These are phyloP conservation scores for Mrakia frigida DNA, from an alignment of 768 basidiomycete genomes.

Conservation along the genomic window DNA sequence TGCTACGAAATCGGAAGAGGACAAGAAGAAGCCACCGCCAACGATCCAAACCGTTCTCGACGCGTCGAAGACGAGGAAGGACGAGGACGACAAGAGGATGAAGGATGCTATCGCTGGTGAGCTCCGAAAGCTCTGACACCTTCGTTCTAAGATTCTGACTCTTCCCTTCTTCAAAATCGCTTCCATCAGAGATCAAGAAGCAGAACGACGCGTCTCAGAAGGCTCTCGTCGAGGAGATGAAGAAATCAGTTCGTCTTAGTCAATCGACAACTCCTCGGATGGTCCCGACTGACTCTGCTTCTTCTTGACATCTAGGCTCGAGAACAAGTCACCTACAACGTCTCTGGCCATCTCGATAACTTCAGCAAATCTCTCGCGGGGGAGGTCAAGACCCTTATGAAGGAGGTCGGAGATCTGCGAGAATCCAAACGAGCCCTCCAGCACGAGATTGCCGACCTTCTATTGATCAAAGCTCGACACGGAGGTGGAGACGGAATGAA, in stretches of 20 bases:
- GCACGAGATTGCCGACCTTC: conserved; percentile 25
- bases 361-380: conserved; percentile 24
- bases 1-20: background rate
- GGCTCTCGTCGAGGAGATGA: conserved; percentile 20
- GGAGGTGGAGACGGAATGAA: conserved; percentile 25
- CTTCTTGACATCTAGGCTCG: background rate
- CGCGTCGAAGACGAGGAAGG: conserved; percentile 3
- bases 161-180: background rate
- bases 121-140: background rate
- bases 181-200: conserved; percentile 5
- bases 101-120: background rate
- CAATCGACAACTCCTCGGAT: no score
- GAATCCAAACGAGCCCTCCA: conserved; percentile 28
- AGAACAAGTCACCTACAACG: conserved; percentile 24
- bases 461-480: conserved; percentile 23
- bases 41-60: conserved; percentile 14
- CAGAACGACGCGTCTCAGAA: conserved; percentile 23
- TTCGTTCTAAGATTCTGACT: background rate
- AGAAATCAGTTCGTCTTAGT: conserved; percentile 8
- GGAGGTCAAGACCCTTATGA: conserved; percentile 30
- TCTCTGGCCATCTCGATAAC: conserved; percentile 16
- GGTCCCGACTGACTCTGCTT: background rate
- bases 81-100: conserved; percentile 17
- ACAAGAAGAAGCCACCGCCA: conserved; percentile 13
- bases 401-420: conserved; percentile 28